A percentile compares a stretch with the other conserved stretches of the same genome.
Evolutionary conservation across 805 yeast genomes (phyloP).

Genomic region (Pichia californica): DNA sequence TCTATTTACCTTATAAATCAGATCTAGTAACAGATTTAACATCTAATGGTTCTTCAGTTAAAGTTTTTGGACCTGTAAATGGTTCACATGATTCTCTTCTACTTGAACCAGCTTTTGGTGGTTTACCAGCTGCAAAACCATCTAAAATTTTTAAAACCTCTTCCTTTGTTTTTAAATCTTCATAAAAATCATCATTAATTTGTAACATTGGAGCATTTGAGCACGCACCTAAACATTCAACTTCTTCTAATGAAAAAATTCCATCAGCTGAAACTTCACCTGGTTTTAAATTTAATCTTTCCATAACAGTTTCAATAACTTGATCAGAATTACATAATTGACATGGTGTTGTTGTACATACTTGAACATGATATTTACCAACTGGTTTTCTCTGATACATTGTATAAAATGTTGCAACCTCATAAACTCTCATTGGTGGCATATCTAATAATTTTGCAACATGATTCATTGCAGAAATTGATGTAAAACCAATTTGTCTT

Average conservation of each 20-base stretch:
- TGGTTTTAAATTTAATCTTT: slow-evolving; percentile 56
- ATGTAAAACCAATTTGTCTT: slow-evolving; percentile 80
- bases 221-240: slow-evolving; percentile 89
- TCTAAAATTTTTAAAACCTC: slow-evolving; percentile 54
- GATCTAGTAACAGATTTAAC: slow-evolving; percentile 64
- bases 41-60: slow-evolving; percentile 60
- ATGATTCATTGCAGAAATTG: slow-evolving; percentile 83
- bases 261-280: slow-evolving; percentile 76
- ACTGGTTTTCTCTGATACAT: slow-evolving; percentile 84
- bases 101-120: slow-evolving; percentile 55
- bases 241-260: slow-evolving; percentile 76
- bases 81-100: slow-evolving; percentile 77
- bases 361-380: slow-evolving; percentile 78
- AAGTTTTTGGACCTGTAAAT: slow-evolving; percentile 56
- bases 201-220: slow-evolving; percentile 88
- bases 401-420: slow-evolving; percentile 87
- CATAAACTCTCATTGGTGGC: slow-evolving; percentile 93
- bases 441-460: slow-evolving; percentile 78
- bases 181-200: slow-evolving; percentile 74
- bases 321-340: slow-evolving; percentile 77
- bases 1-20: slow-evolving; percentile 62
- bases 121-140: slow-evolving; percentile 57
- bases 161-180: slow-evolving; percentile 65
- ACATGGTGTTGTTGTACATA: slow-evolving; percentile 88
- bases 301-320: slow-evolving; percentile 63